phyloP scores from a whole-genome alignment of 2,329 filamentous ascomycete species.

The Talaromyces sp. region DNA sequence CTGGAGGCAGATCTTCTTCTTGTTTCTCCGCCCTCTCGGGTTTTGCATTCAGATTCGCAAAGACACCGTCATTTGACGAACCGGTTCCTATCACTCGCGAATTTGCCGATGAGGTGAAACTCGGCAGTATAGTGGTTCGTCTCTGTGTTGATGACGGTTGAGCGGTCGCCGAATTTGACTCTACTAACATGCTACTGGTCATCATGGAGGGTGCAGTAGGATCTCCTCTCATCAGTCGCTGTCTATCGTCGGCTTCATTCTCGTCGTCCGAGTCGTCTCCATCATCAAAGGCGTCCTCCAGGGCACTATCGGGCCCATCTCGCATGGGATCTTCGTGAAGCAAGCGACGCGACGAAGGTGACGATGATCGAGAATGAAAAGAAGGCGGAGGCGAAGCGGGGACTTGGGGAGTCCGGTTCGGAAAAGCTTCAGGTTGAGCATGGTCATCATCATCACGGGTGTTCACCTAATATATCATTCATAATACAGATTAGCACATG shows the following conservation, averaged over 20 bases:
- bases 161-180: constrained; percentile 19
- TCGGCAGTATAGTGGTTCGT: constrained; percentile 51
- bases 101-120: constrained; percentile 39
- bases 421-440: constrained; percentile 26
- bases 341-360: constrained; percentile 51
- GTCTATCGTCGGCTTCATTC: constrained; percentile 72
- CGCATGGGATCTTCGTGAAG: constrained; percentile 49
- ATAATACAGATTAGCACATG: background rate
- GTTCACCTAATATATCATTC: constrained; percentile 34
- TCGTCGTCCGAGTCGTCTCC: constrained; percentile 67
- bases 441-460: constrained; percentile 39
- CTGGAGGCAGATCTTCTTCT: constrained; percentile 84
- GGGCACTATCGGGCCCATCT: constrained; percentile 65
- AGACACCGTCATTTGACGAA: constrained; percentile 86
- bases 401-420: constrained; percentile 25
- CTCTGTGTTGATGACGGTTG: constrained; percentile 35
- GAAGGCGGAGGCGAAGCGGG: constrained; percentile 59
- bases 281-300: constrained; percentile 88
- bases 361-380: constrained; percentile 79
- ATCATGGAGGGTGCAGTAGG: constrained; percentile 31
- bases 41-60: constrained; percentile 89
- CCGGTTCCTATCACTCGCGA: constrained; percentile 52
- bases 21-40: constrained; percentile 71
- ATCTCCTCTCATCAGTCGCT: constrained; percentile 73
- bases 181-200: constrained; percentile 26